phyloP scores from a whole-genome alignment of 176 grass and related monocot genomes.

The Aegilops longissima region DNA sequence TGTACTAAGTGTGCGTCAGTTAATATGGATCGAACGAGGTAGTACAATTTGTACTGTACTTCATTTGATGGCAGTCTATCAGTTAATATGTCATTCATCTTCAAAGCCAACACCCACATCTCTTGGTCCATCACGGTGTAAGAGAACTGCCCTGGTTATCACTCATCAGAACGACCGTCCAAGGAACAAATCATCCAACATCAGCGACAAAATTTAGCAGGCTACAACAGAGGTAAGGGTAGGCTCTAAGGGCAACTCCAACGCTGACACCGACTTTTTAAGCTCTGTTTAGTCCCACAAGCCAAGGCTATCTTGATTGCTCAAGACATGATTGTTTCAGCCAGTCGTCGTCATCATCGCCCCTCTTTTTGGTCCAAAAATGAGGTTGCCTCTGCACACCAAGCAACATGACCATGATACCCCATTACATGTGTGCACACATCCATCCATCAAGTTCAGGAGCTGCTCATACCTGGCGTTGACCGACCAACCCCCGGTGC shows the following conservation, averaged over 20 bases:
- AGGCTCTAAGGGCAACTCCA: not conserved
- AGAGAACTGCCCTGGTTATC: not conserved
- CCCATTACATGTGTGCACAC: not conserved
- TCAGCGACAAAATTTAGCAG: not conserved
- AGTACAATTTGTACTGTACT: too few species aligned
- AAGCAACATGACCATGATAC: not conserved
- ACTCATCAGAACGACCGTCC: constrained; percentile 18
- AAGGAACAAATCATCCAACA: not conserved
- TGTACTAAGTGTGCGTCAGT: too few species aligned
- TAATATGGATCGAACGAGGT: too few species aligned
- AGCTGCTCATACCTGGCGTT: not conserved
- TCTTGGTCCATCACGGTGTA: not conserved
- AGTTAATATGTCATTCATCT: not conserved
- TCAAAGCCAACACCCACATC: not conserved
- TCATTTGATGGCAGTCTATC: too few species aligned
- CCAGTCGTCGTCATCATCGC: not conserved
- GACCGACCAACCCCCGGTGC: not conserved
- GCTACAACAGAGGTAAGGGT: not conserved
- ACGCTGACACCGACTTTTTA: too few species aligned
- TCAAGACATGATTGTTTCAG: not conserved
- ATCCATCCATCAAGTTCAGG: not conserved
- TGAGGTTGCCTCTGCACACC: not conserved
- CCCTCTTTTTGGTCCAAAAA: not conserved
- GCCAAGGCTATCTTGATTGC: not conserved
- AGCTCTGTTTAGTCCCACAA: not conserved